Evolutionary conservation across 1,284 basidiomycete species (phyloP).

Genomic region (Ganoderma meredithae): DNA sequence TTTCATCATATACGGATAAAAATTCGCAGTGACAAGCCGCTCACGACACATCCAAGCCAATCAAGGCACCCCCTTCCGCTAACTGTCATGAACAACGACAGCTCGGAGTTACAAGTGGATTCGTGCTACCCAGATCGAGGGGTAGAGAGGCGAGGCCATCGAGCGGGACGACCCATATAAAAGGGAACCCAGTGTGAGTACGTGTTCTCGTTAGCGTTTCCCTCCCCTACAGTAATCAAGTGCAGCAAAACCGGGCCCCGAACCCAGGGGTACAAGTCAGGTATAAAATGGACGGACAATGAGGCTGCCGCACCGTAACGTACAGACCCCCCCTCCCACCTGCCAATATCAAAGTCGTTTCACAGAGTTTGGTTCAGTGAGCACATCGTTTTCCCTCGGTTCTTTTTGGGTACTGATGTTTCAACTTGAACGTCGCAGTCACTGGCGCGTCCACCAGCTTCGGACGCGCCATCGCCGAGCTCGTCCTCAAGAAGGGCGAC

Average conservation of each 20-base stretch:
- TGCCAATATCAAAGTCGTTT: background rate
- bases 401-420: background rate
- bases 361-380: conserved; percentile 13
- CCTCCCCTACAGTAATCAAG: background rate
- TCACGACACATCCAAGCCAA: background rate
- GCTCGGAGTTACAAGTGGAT: background rate
- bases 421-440: background rate
- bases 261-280: background rate
- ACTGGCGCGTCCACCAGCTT: conserved; percentile 35
- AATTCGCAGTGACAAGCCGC: background rate
- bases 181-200: background rate
- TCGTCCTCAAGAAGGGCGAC: conserved; percentile 39
- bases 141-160: background rate
- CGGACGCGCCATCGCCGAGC: conserved; percentile 37
- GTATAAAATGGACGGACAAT: background rate
- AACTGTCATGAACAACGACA: background rate
- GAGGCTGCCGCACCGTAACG: background rate
- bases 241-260: background rate
- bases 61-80: background rate
- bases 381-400: background rate
- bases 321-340: too few species aligned
- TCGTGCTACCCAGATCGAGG: background rate
- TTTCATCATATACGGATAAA: background rate
- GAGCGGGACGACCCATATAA: background rate
- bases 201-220: background rate